phyloP scores from a whole-genome alignment of 192 early-diverging fungal genomes.

The Umbelopsis isabellina region DNA sequence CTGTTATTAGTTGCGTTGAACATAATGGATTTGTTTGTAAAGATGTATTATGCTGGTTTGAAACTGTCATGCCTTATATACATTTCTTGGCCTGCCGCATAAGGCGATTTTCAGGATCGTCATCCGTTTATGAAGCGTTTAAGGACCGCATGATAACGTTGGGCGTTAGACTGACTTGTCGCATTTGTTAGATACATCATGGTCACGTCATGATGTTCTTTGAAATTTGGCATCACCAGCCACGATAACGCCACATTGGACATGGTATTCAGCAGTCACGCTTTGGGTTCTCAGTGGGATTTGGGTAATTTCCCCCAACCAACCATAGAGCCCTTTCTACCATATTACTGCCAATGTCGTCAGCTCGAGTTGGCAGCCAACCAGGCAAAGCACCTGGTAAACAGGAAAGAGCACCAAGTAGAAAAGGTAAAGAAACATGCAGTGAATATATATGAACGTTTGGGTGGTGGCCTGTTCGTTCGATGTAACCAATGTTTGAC shows the following conservation, averaged over 20 bases:
- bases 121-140: background rate
- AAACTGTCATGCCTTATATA: background rate
- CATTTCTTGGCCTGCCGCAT: background rate
- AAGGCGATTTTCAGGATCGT: constrained; percentile 14
- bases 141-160: background rate
- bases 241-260: background rate
- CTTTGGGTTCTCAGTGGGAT: too few relatives aligned
- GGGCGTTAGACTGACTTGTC: background rate
- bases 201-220: background rate
- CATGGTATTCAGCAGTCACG: too few relatives aligned
- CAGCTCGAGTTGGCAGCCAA: background rate
- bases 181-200: background rate
- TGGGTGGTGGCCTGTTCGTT: too few relatives aligned
- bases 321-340: too few relatives aligned
- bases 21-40: background rate
- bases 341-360: background rate
- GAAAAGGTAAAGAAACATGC: background rate
- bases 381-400: background rate
- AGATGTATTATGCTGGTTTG: too few relatives aligned
- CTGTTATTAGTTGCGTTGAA: background rate
- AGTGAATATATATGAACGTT: background rate
- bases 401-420: background rate
- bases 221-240: background rate
- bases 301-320: too few relatives aligned
- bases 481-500: too few relatives aligned